These are phyloP conservation scores for Colletotrichum caudatum DNA, from an alignment of 2,329 filamentous ascomycete genomes.

Conservation along the genomic window DNA sequence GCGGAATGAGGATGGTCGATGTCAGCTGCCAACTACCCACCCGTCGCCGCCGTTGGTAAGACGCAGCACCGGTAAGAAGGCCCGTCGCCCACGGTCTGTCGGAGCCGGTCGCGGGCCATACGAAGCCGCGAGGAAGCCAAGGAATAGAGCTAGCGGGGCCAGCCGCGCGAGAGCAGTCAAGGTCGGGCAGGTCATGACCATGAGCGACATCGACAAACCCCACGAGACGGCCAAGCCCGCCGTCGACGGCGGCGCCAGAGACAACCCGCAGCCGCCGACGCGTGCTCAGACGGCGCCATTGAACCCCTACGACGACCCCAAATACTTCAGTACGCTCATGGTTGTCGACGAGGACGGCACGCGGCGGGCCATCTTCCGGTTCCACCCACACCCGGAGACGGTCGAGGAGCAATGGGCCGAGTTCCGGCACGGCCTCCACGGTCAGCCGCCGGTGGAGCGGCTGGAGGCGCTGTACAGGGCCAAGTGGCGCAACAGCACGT, in stretches of 20 bases:
- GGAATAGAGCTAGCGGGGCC: not conserved
- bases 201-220: not conserved
- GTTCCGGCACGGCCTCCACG: conserved; percentile 32
- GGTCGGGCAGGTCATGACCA: not conserved
- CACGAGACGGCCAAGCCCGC: not conserved
- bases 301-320: conserved; percentile 24
- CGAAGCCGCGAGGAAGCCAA: not conserved
- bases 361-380: conserved; percentile 29
- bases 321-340: conserved; percentile 31
- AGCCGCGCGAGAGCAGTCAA: too few species aligned
- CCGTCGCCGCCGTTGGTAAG: not conserved
- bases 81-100: not conserved
- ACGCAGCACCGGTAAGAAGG: conserved; percentile 28
- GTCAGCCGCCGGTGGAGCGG: conserved; percentile 28
- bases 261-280: not conserved
- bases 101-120: not conserved
- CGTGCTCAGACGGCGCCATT: not conserved
- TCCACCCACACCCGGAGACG: conserved; percentile 27
- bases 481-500: conserved; percentile 32
- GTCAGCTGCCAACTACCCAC: not conserved
- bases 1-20: not conserved
- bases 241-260: not conserved
- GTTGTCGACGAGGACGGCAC: conserved; percentile 12
- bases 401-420: conserved; percentile 41
- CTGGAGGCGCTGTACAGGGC: conserved; percentile 34